phyloP scores from a whole-genome alignment of 2,329 filamentous ascomycete species.

The Monosporascus sp. region DNA sequence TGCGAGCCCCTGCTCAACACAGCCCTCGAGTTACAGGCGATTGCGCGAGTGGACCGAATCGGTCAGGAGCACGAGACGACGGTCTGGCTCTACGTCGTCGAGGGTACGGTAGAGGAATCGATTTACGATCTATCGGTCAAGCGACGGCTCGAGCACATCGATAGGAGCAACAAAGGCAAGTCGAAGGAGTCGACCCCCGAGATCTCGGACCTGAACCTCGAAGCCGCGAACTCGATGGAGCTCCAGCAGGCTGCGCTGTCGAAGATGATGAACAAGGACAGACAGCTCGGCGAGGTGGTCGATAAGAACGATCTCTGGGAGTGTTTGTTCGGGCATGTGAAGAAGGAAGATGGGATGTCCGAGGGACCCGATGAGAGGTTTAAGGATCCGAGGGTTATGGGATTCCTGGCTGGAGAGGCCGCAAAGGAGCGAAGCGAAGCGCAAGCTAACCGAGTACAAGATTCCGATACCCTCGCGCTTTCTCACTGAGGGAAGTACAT shows the following conservation, averaged over 20 bases:
- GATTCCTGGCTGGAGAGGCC: constrained; percentile 41
- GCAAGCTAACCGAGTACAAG: background rate
- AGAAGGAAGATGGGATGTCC: constrained; percentile 18
- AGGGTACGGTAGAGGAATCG: constrained; percentile 83
- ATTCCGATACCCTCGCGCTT: too few relatives aligned
- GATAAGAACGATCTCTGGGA: constrained; percentile 76
- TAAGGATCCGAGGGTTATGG: constrained; percentile 30
- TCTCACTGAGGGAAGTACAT: too few relatives aligned
- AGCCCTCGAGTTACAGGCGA: constrained; percentile 88
- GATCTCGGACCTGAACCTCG: constrained; percentile 58
- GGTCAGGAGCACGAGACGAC: constrained; percentile 84
- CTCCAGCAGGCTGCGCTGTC: constrained; percentile 67
- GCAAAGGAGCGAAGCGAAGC: constrained; percentile 29
- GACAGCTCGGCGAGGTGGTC: constrained; percentile 73
- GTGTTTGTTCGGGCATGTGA: constrained; percentile 69
- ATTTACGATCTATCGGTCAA: constrained; percentile 84
- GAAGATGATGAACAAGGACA: constrained; percentile 64
- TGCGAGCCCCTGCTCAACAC: constrained; percentile 93
- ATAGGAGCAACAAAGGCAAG: constrained; percentile 33
- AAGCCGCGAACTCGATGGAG: constrained; percentile 80
- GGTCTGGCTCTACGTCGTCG: constrained; percentile 92
- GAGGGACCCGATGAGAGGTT: constrained; percentile 19
- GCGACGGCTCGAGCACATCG: constrained; percentile 73
- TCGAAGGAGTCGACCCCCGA: constrained; percentile 36
- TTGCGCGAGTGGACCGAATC: constrained; percentile 91